Evolutionary conservation across 192 early-diverging fungal species (phyloP).

Genomic region (Coemansia sp.): DNA sequence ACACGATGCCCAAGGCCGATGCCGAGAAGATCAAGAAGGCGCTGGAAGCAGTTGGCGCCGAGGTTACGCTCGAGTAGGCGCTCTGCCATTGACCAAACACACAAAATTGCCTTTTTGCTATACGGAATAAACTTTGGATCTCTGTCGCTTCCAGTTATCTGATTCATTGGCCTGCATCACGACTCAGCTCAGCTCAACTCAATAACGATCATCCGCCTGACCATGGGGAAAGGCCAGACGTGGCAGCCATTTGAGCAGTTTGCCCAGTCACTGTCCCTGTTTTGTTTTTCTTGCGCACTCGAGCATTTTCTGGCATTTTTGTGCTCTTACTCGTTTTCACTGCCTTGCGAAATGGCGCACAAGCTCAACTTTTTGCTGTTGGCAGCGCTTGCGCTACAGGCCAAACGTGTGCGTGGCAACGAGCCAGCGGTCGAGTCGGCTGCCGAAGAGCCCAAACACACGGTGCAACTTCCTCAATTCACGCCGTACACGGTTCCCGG

Average conservation of each 20-base stretch:
- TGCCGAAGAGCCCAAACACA: neutral
- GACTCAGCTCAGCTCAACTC: no score
- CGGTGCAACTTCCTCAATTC: conserved; percentile 19
- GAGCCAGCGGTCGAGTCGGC: neutral
- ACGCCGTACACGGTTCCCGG: conserved; percentile 22
- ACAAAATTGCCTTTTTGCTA: no score
- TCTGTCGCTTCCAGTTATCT: no score
- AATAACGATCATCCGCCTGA: no score
- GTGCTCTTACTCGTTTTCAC: neutral
- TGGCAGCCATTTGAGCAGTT: no score
- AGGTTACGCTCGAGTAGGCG: conserved; percentile 82
- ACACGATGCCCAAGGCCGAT: conserved; percentile 85
- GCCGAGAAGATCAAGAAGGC: conserved; percentile 97
- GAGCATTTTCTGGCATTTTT: neutral
- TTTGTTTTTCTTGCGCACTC: neutral
- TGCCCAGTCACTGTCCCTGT: no score
- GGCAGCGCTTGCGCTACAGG: conserved; percentile 23
- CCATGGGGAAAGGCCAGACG: no score
- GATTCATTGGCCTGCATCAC: no score
- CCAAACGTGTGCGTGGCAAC: conserved; percentile 6
- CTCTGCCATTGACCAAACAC: no score
- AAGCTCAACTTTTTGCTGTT: conserved; percentile 21
- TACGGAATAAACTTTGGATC: no score
- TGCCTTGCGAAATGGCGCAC: conserved; percentile 18
- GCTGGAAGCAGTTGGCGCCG: conserved; percentile 89